Evolutionary conservation across 257 asterid species (phyloP).

Genomic region (Lithospermum erythrorhizon): DNA sequence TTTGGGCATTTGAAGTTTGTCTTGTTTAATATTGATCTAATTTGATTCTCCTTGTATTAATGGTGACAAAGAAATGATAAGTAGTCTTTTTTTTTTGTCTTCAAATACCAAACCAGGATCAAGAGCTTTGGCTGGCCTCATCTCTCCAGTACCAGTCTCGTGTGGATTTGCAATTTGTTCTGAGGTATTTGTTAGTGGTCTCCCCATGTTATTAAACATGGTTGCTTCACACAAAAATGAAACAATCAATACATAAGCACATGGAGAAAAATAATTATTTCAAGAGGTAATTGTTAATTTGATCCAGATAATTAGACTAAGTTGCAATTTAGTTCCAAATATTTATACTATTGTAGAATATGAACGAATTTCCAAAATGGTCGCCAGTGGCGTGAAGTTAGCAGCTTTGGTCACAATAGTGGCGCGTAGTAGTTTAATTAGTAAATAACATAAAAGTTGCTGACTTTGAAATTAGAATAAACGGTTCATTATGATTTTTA

Average conservation of each 20-base stretch:
- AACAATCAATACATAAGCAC: background rate
- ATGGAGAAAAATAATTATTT: too few relatives aligned
- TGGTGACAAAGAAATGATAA: slow-evolving; percentile 42
- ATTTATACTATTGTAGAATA: too few relatives aligned
- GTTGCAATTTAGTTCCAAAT: too few relatives aligned
- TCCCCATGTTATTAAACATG: slow-evolving; percentile 26
- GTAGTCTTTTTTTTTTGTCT: slow-evolving; percentile 39
- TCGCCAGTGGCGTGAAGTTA: too few relatives aligned
- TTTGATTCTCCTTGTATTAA: slow-evolving; percentile 32
- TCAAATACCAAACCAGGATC: slow-evolving; percentile 54
- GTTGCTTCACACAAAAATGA: slow-evolving; percentile 33
- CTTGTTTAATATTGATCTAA: slow-evolving; percentile 26
- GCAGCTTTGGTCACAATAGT: too few relatives aligned
- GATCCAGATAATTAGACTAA: too few relatives aligned
- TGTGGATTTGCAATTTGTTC: slow-evolving; percentile 32
- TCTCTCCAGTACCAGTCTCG: slow-evolving; percentile 51
- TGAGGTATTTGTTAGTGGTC: slow-evolving; percentile 30
- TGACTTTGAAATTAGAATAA: too few relatives aligned
- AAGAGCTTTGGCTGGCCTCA: slow-evolving; percentile 50
- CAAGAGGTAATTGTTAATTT: too few relatives aligned
- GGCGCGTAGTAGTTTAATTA: too few relatives aligned
- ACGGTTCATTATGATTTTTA: too few relatives aligned
- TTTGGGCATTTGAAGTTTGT: slow-evolving; percentile 38
- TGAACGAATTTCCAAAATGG: too few relatives aligned
- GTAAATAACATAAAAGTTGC: too few relatives aligned